Percentiles rank a stretch among this genome's conserved stretches.
Conservation (phyloP, 768 basidiomycete genomes). For the Imleria badia region DNA sequence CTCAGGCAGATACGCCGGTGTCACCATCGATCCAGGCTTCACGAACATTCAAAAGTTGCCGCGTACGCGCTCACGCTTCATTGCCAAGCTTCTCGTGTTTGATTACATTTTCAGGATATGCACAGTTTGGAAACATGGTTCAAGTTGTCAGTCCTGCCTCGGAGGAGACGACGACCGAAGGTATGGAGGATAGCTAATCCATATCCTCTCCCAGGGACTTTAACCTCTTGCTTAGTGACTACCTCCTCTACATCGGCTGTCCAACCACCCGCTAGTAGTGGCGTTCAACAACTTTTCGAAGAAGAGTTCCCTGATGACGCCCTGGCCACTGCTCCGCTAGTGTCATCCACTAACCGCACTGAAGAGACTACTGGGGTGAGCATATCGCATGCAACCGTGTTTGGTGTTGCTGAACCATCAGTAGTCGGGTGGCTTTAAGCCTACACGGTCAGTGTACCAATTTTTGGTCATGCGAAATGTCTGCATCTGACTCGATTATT, state of each 20-base stretch:
- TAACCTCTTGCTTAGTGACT: slow-evolving; percentile 1
- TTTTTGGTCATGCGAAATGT: background rate
- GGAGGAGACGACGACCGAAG: slow-evolving; percentile 29
- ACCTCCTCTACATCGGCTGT: slow-evolving; percentile 5
- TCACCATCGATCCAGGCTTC: slow-evolving; percentile 76
- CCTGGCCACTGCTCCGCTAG: slow-evolving; percentile 54
- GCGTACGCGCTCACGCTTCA: slow-evolving; percentile 41
- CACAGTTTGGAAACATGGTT: slow-evolving; percentile 59
- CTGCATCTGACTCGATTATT: background rate
- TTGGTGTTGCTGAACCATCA: background rate
- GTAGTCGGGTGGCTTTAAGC: slow-evolving; percentile 33
- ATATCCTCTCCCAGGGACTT: slow-evolving; percentile 1
- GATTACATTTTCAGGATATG: slow-evolving; percentile 52
- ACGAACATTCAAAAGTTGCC: slow-evolving; percentile 73
- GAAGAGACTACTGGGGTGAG: background rate
- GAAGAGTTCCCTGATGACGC: slow-evolving; percentile 57
- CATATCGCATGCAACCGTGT: background rate
- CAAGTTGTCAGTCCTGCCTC: slow-evolving; percentile 2
- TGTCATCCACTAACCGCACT: slow-evolving; percentile 1
- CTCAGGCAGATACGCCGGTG: slow-evolving; percentile 60
- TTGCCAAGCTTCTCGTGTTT: background rate
- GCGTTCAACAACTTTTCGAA: slow-evolving; percentile 12
- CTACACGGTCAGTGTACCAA: slow-evolving; percentile 45
- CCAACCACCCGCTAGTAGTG: background rate
- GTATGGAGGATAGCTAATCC: background rate